Base-by-base conservation (phyloP, 306 rosid genomes). In the Sindora glabra region DNA sequence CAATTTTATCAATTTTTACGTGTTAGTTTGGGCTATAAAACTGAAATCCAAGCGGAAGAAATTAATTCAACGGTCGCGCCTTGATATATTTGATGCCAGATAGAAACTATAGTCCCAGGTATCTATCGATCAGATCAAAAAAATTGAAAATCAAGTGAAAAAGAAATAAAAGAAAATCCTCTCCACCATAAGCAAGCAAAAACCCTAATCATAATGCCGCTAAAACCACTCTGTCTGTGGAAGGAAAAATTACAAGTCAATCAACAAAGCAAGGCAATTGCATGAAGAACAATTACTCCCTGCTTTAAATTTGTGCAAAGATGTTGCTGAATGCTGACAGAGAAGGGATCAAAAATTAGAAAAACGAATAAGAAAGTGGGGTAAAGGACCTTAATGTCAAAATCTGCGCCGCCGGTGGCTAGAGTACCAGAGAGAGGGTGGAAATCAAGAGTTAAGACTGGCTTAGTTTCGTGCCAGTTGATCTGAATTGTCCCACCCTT, bases 391-490 rank as follows among this genome's bases (percentile, higher is more conserved):
- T 92, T 88, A 82, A 92, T 89, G 72, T 83, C 99, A 75, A 74
- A 89, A 75, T 92, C 98, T 62, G 98, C 96, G 72, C 98, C 98
- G 58, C 86, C 98, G 34, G 98, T 89, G 64, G 98, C 98, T 15
- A 92, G 88, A 45, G 80, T 81, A 65, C 79, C 52, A 30, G 95
- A 76, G 66, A 59, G 62, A 5, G 95, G 94, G 56, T 89, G 90
- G 60, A 89, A 88, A 65, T 92, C 98, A 12, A 89, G 86, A 75
- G 95, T 74, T 48, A 92, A 73, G 10, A 89, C 83, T 4, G 96
- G 95, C 69, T 88, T 92, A 1, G 79, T 56, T 42, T 86, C 86
- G 56, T 88, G 98, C 98, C 96, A 86, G 75, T 70, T 83, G 37
- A 92, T 92, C 84, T 92, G 96, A 46, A 88, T 73, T 8, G 96